Conservation (phyloP, 1,284 basidiomycete genomes). For the Anthracocystis panici-leucophaei region DNA sequence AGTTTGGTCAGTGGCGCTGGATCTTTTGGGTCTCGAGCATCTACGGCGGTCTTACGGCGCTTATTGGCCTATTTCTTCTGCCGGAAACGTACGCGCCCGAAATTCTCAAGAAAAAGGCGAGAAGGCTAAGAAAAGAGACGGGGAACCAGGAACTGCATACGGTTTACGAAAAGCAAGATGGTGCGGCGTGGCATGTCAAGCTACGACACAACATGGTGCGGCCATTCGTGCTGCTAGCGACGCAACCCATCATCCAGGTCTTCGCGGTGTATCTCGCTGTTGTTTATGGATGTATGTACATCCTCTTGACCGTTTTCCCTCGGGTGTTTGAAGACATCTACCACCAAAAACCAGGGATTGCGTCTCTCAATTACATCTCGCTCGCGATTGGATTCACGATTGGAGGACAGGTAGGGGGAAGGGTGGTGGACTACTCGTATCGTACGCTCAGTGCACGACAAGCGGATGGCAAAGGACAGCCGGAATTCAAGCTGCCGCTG, state of each 20-base stretch:
- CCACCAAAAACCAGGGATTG: constrained; percentile 72
- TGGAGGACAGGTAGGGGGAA: constrained; percentile 75
- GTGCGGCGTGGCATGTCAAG: constrained; percentile 65
- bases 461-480: constrained; percentile 75
- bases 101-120: constrained; percentile 63
- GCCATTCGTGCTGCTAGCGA: constrained; percentile 72
- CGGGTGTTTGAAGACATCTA: constrained; percentile 74
- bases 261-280: constrained; percentile 73
- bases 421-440: constrained; percentile 75
- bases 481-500: constrained; percentile 71
- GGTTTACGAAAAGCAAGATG: constrained; percentile 53
- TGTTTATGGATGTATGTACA: constrained; percentile 70
- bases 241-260: constrained; percentile 73
- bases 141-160: constrained; percentile 59
- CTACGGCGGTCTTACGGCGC: constrained; percentile 50
- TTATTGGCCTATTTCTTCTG: constrained; percentile 54
- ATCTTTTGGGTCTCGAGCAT: constrained; percentile 56
- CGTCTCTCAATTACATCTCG: constrained; percentile 77
- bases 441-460: constrained; percentile 72
- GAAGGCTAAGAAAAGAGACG: constrained; percentile 72
- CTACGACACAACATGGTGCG: constrained; percentile 70
- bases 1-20: constrained; percentile 47
- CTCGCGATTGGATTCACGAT: constrained; percentile 70
- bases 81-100: constrained; percentile 69
- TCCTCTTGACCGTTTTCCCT: constrained; percentile 78